These are phyloP conservation scores for Euphorbia tirucalli DNA, from an alignment of 345 rosid genomes.

Conservation along the genomic window DNA sequence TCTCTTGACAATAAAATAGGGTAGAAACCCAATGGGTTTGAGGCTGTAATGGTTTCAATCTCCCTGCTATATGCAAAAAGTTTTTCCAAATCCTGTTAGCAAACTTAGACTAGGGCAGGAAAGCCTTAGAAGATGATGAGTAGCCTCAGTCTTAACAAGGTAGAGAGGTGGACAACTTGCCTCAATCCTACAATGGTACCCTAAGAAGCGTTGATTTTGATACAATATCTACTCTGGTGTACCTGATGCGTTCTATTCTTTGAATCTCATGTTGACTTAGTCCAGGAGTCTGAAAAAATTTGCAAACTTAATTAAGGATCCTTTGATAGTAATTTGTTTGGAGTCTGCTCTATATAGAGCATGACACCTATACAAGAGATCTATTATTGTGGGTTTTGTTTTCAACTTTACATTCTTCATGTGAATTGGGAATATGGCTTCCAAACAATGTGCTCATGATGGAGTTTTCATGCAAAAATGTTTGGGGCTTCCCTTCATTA, in stretches of 20 bases:
- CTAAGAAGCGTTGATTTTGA: not conserved
- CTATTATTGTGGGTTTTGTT: not conserved
- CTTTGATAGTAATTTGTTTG: not conserved
- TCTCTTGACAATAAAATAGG: not conserved
- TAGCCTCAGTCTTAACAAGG: not conserved
- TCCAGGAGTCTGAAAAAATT: not conserved
- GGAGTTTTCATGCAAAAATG: not conserved
- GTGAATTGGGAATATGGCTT: not conserved
- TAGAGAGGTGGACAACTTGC: not conserved
- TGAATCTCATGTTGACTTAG: not conserved
- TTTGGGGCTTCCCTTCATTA: not conserved
- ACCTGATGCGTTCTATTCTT: not conserved
- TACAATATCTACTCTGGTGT: not conserved
- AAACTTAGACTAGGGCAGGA: not conserved
- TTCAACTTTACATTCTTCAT: not conserved
- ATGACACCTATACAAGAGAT: not conserved
- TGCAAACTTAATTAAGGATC: not conserved
- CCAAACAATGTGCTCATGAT: not conserved
- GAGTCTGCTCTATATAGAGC: no score
- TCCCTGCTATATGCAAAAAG: slow-evolving; percentile 4
- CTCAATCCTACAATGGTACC: not conserved
- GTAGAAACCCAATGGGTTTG: not conserved
- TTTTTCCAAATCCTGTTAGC: not conserved
- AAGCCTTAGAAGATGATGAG: not conserved
- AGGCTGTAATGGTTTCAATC: not conserved